These are phyloP conservation scores for Exophiala dermatitidis DNA, from an alignment of 2,329 filamentous ascomycete species.

Conservation along the genomic window DNA sequence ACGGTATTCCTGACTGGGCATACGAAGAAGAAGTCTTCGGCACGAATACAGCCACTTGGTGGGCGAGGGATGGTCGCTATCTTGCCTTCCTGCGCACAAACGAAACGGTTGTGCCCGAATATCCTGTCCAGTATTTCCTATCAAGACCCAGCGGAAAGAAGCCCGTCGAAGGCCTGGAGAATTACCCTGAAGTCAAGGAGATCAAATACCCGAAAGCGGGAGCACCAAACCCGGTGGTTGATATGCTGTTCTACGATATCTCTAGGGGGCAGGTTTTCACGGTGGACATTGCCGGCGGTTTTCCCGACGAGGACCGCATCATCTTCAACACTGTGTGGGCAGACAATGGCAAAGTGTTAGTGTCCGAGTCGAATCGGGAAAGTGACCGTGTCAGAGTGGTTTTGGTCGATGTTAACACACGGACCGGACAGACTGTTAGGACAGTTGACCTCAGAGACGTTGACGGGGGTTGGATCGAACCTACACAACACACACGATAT, in stretches of 20 bases:
- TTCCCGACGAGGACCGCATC: slow-evolving; percentile 71
- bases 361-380: slow-evolving; percentile 89
- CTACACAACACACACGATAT: slow-evolving; percentile 75
- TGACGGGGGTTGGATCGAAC: slow-evolving; percentile 98
- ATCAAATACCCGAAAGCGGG: slow-evolving; percentile 99
- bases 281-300: slow-evolving; percentile 69
- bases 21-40: slow-evolving; percentile 82
- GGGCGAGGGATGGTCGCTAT: slow-evolving; percentile 82
- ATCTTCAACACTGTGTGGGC: slow-evolving; percentile 94
- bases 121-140: slow-evolving; percentile 87
- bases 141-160: slow-evolving; percentile 70
- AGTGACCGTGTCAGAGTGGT: slow-evolving; percentile 86
- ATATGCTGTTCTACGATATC: slow-evolving; percentile 82
- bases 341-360: slow-evolving; percentile 66
- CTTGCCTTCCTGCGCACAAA: slow-evolving; percentile 90
- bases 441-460: slow-evolving; percentile 70
- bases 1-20: slow-evolving; percentile 96
- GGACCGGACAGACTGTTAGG: slow-evolving; percentile 70
- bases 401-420: slow-evolving; percentile 67
- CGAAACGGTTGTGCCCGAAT: slow-evolving; percentile 84
- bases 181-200: slow-evolving; percentile 79
- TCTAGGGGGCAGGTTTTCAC: slow-evolving; percentile 68
- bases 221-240: slow-evolving; percentile 83
- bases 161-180: slow-evolving; percentile 65
- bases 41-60: slow-evolving; percentile 83